These are phyloP conservation scores for Stylosanthes scabra DNA, from an alignment of 331 rosid genomes.

Conservation along the genomic window DNA sequence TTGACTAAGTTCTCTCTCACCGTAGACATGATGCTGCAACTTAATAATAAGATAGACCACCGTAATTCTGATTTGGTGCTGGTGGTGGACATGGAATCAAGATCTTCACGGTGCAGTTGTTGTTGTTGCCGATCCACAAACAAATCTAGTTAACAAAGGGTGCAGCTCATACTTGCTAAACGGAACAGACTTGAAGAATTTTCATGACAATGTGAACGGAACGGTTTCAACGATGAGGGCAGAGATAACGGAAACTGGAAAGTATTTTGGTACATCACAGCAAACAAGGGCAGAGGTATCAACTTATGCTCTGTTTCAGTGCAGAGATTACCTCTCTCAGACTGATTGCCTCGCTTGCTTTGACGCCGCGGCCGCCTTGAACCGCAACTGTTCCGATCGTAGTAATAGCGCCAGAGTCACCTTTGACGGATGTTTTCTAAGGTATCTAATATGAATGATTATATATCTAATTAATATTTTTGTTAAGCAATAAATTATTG, in stretches of 20 bases:
- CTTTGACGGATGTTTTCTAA: slow-evolving; percentile 67
- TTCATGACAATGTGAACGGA: slow-evolving; percentile 38
- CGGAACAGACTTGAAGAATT: slow-evolving; percentile 7
- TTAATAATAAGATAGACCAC: background rate
- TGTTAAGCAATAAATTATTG: no score
- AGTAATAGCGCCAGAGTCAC: slow-evolving; percentile 53
- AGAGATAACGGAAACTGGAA: slow-evolving; percentile 27
- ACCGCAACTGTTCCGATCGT: slow-evolving; percentile 52
- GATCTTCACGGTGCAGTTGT: slow-evolving; percentile 4
- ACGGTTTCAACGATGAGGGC: slow-evolving; percentile 42
- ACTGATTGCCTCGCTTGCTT: slow-evolving; percentile 53
- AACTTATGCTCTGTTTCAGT: slow-evolving; percentile 51
- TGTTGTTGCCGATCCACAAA: slow-evolving; percentile 16
- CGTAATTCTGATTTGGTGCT: background rate
- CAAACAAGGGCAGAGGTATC: slow-evolving; percentile 31
- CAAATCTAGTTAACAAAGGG: background rate
- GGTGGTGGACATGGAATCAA: background rate
- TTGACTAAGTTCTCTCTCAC: background rate
- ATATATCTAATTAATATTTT: no score
- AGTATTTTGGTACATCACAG: slow-evolving; percentile 49
- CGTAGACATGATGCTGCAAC: background rate
- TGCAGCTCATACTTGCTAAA: background rate
- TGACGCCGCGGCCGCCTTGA: slow-evolving; percentile 35
- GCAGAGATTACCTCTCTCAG: slow-evolving; percentile 55
- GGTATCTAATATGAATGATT: no score